A percentile compares a stretch with the other conserved stretches of the same genome.
These are phyloP conservation scores for Orbilia brochopaga DNA, from an alignment of 2,329 filamentous ascomycete genomes.

Conservation along the genomic window DNA sequence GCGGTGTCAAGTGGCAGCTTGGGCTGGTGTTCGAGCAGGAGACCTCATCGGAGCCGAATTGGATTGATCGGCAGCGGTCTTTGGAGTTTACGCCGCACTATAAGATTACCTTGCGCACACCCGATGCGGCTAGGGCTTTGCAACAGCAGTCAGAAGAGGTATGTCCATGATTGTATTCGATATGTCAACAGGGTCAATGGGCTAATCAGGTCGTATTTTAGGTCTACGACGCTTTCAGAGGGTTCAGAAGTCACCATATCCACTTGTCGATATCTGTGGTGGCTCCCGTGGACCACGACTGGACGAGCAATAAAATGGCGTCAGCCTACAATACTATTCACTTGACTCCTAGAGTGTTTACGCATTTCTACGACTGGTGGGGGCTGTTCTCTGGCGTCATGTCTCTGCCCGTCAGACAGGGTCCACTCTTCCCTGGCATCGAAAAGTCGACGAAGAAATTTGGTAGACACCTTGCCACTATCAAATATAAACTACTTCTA, in stretches of 20 bases:
- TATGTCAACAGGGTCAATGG: background rate
- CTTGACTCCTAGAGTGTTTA: constrained; percentile 93
- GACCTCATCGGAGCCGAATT: constrained; percentile 64
- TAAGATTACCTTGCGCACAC: constrained; percentile 82
- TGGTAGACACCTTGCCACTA: constrained; percentile 92
- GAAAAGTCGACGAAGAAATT: constrained; percentile 99
- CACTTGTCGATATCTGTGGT: constrained; percentile 91
- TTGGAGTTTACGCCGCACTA: constrained; percentile 95
- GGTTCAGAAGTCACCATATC: constrained; percentile 96
- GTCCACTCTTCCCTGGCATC: constrained; percentile 83
- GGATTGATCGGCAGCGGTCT: constrained; percentile 65
- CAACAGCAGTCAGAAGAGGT: constrained; percentile 31
- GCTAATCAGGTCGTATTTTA: constrained; percentile 51
- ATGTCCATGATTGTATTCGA: background rate
- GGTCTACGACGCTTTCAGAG: constrained; percentile 87
- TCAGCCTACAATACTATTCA: constrained; percentile 96
- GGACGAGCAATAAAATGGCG: constrained; percentile 78
- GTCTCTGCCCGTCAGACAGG: constrained; percentile 92
- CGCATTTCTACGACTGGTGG: constrained; percentile 98
- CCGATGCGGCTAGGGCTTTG: constrained; percentile 59
- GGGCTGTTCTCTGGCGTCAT: constrained; percentile 92
- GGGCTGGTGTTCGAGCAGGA: constrained; percentile 92
- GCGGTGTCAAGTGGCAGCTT: constrained; percentile 89
- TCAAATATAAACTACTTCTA: constrained; percentile 93
- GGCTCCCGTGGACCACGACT: constrained; percentile 84